Evolutionary conservation across 768 basidiomycete genomes (phyloP).

Genomic region (Tylopilus sp.): DNA sequence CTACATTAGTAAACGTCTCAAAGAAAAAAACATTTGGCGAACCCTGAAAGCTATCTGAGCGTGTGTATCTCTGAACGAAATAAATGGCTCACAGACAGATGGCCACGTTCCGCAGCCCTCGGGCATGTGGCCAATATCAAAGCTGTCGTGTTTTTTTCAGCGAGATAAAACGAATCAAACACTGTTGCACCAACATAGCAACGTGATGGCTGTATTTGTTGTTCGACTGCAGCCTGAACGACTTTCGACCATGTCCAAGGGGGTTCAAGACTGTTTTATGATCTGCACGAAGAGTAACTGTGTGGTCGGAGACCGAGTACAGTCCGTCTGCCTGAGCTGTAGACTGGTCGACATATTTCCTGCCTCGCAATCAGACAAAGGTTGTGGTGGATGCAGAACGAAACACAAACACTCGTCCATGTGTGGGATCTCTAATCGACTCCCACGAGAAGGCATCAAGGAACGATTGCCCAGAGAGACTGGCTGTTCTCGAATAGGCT

Average conservation of each 20-base stretch:
- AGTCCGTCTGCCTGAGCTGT: conserved; percentile 55
- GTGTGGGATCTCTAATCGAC: conserved; percentile 31
- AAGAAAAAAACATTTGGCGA: conserved; percentile 11
- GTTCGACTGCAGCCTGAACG: conserved; percentile 35
- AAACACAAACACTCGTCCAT: conserved; percentile 31
- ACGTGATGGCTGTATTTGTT: conserved; percentile 32
- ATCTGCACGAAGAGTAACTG: conserved; percentile 33
- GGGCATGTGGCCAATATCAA: conserved; percentile 38
- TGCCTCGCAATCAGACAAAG: conserved; percentile 12
- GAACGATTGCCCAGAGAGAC: conserved; percentile 50
- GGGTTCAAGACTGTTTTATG: conserved; percentile 29
- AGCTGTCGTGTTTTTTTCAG: conserved; percentile 9
- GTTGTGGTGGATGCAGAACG: background rate
- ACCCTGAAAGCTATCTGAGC: conserved; percentile 22
- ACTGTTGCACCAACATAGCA: conserved; percentile 23
- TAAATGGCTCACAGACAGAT: conserved; percentile 28
- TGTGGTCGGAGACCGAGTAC: conserved; percentile 49
- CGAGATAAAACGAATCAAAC: background rate
- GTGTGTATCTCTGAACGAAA: background rate
- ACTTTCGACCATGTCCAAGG: conserved; percentile 33
- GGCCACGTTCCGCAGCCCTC: conserved; percentile 40
- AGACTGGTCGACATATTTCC: conserved; percentile 42
- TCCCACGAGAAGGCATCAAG: conserved; percentile 33
- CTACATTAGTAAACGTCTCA: background rate
- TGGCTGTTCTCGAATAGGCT: conserved; percentile 45